Evolutionary conservation across 2,329 filamentous ascomycete species (phyloP).

Genomic region (Sclerotinia nivalis): DNA sequence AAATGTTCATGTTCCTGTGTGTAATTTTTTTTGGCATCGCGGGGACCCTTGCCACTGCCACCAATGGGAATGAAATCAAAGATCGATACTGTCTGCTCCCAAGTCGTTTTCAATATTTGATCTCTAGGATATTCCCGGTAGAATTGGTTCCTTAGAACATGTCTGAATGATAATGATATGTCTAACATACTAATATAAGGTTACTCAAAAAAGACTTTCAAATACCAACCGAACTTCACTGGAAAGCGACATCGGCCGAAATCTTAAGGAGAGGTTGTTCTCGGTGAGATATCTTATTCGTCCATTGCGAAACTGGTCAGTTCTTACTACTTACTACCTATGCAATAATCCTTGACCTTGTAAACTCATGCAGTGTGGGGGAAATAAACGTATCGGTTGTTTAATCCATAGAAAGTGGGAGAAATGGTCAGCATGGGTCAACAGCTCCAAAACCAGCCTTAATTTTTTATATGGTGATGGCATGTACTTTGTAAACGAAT

Average conservation of each 20-base stretch:
- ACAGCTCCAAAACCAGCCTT: neutral
- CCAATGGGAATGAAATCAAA: conserved; percentile 8
- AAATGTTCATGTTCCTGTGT: conserved; percentile 21
- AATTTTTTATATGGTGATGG: neutral
- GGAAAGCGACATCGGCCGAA: conserved; percentile 4
- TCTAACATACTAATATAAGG: neutral
- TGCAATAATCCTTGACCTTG: neutral
- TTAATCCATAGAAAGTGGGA: conserved; percentile 9
- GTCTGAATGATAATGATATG: neutral
- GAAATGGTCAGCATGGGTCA: conserved; percentile 11
- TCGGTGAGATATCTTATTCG: neutral
- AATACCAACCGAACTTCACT: neutral
- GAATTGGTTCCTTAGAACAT: neutral
- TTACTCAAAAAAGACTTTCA: neutral
- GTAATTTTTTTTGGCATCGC: conserved; percentile 19
- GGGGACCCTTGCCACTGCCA: conserved; percentile 20
- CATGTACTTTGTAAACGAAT: too few species aligned
- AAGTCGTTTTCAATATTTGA: neutral
- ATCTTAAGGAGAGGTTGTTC: neutral
- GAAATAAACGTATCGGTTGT: conserved; percentile 3
- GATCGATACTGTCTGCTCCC: neutral
- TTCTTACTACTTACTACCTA: too few species aligned
- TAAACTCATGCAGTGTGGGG: conserved; percentile 10
- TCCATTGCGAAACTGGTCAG: conserved; percentile 1
- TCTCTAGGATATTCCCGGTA: conserved; percentile 2